Evolutionary conservation across 2,329 filamentous ascomycete species (phyloP).

Genomic region (Myriosclerotinia curreyana): DNA sequence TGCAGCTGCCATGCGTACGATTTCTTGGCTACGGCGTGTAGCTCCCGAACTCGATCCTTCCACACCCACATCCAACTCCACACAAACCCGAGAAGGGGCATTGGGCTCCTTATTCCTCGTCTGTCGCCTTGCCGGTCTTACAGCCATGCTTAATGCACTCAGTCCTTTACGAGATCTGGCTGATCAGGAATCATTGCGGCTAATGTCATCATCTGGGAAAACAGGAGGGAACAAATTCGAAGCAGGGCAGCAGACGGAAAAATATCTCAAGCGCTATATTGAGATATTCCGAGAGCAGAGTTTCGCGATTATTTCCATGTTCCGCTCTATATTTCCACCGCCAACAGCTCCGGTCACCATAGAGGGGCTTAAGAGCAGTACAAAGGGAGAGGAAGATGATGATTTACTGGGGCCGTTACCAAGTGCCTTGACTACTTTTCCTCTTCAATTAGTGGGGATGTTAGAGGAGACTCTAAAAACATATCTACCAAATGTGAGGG

Average conservation of each 20-base stretch:
- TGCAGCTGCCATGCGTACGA: conserved; percentile 82
- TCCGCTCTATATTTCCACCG: conserved; percentile 79
- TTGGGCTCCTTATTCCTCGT: conserved; percentile 83
- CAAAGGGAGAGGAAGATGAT: conserved; percentile 27
- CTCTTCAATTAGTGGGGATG: conserved; percentile 76
- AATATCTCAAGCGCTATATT: conserved; percentile 91
- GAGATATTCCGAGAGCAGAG: conserved; percentile 98
- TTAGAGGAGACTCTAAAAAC: conserved; percentile 70
- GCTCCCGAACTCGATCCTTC: conserved; percentile 69
- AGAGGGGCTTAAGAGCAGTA: conserved; percentile 26
- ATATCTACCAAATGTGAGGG: conserved; percentile 79
- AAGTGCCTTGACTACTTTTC: conserved; percentile 77
- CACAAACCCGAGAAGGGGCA: conserved; percentile 55
- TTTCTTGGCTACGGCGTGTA: conserved; percentile 86
- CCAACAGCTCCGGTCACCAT: conserved; percentile 24
- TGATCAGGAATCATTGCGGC: conserved; percentile 69
- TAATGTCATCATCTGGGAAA: conserved; percentile 34
- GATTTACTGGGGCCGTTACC: conserved; percentile 61
- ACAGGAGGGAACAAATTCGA: conserved; percentile 48
- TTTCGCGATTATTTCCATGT: conserved; percentile 93
- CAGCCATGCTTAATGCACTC: conserved; percentile 76
- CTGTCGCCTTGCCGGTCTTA: conserved; percentile 76
- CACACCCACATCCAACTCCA: conserved; percentile 28
- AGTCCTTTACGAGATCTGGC: conserved; percentile 84
- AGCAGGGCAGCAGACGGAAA: conserved; percentile 86